These are phyloP conservation scores for Flammula alnicola DNA, from an alignment of 1,284 basidiomycete species.

Conservation along the genomic window DNA sequence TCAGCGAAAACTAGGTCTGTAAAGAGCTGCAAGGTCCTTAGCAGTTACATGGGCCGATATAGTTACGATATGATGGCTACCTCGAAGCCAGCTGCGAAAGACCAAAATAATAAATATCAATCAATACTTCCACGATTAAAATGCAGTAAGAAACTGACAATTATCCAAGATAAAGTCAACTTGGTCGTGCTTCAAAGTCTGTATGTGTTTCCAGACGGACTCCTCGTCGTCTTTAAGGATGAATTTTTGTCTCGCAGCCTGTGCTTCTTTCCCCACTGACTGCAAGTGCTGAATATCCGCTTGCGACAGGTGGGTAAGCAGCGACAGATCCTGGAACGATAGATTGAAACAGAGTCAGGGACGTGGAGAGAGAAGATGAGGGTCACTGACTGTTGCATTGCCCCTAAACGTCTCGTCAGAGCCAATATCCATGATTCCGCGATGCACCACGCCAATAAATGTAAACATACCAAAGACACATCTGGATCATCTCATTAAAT, in stretches of 20 bases:
- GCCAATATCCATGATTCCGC: no score
- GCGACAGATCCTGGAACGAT: slow-evolving; percentile 82
- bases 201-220: slow-evolving; percentile 77
- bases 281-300: slow-evolving; percentile 88
- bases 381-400: slow-evolving; percentile 62
- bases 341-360: neutral
- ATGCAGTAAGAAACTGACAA: slow-evolving; percentile 49
- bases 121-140: no score
- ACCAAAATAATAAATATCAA: slow-evolving; percentile 1
- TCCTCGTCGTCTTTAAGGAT: slow-evolving; percentile 88
- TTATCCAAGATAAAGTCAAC: slow-evolving; percentile 95
- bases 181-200: slow-evolving; percentile 56
- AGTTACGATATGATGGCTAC: slow-evolving; percentile 36
- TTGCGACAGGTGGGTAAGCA: slow-evolving; percentile 79
- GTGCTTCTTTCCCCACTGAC: slow-evolving; percentile 78
- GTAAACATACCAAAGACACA: slow-evolving; percentile 78
- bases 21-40: slow-evolving; percentile 66
- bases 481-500: slow-evolving; percentile 87
- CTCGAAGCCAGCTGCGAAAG: slow-evolving; percentile 83
- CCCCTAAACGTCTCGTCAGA: no score
- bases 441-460: no score
- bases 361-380: slow-evolving; percentile 41
- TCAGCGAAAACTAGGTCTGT: slow-evolving; percentile 96
- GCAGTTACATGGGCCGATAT: neutral
- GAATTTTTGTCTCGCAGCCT: slow-evolving; percentile 73